Base-by-base conservation (phyloP, 2,329 filamentous ascomycete genomes). In the Apiospora aurea region DNA sequence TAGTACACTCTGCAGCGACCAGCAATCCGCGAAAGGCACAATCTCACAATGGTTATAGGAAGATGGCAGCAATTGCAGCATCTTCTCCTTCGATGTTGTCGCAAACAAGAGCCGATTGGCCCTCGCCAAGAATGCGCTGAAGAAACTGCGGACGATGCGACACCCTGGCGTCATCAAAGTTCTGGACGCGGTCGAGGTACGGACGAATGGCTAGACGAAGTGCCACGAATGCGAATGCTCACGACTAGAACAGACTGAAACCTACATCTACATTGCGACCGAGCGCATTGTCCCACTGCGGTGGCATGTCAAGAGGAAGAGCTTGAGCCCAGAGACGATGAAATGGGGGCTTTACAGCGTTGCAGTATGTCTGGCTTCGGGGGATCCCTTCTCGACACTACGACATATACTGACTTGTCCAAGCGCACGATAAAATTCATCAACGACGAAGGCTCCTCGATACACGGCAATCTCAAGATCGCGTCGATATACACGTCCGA, bases 151-250 rank as follows among this genome's bases (percentile, higher is more conserved):
- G 76, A 99, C 96, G 2, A 85, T 99, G 78, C 91, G 96, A 77
- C 96, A 99, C 82, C 96, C 96, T 0, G 96, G 96, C 68, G 94
- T 99, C 38, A 92, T 99, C 78, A 97, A 94, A 82, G 94, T 99
- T 57, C 83, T 98, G 76, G 96, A 99, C 79, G 97, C 96, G 11
- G 93, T 97, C 77, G 96, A 99, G 89, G 94, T 96, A 87, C 76
- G 64, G 18, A 80, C 71, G 49, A 46, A 29, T 29, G 26, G 38
- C 38, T 57, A 64, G 57, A 41, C 34, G 18, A 41, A 38, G 8
- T 8, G 3, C 57, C 11, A 64, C 29, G n/a, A 18, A n/a, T 64
- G 10, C 57, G 7, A 41, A 64, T 64, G 57, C 57, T 64, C 18
- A 64, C 57, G 18, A n/a, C 18, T 18, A 26, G n/a, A 21, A 47